phyloP scores from a whole-genome alignment of 163 green algal genomes.

The Prototheca wickerhamii region DNA sequence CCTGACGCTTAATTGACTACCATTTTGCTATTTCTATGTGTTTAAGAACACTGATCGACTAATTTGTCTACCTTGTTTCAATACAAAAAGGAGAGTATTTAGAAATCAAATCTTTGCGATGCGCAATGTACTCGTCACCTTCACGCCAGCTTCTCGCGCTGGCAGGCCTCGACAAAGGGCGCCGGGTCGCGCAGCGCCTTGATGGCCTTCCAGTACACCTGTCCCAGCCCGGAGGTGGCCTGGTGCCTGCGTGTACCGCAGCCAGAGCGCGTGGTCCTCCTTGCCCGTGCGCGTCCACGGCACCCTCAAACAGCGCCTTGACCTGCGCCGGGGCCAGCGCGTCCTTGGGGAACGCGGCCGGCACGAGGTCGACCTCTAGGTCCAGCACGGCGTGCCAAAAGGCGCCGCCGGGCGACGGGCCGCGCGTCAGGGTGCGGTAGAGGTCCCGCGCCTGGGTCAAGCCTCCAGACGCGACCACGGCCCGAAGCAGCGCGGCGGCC shows the following conservation, averaged over 20 bases:
- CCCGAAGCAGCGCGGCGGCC: slow-evolving; percentile 25
- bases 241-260: slow-evolving; percentile 37
- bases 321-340: slow-evolving; percentile 7
- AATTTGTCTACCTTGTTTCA: no score
- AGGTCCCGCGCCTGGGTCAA: slow-evolving; percentile 39
- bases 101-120: no score
- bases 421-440: slow-evolving; percentile 33
- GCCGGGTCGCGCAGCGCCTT: slow-evolving; percentile 46
- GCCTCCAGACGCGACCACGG: slow-evolving; percentile 24
- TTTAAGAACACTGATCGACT: no score
- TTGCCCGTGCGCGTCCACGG: slow-evolving; percentile 38
- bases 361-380: slow-evolving; percentile 30
- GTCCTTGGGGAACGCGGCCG: background rate
- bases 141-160: slow-evolving; percentile 7
- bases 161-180: slow-evolving; percentile 30
- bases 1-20: no score
- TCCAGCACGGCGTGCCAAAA: slow-evolving; percentile 47
- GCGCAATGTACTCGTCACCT: background rate
- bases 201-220: slow-evolving; percentile 57
- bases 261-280: slow-evolving; percentile 49
- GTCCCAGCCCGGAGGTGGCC: slow-evolving; percentile 20
- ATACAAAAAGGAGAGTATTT: no score
- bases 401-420: slow-evolving; percentile 48
- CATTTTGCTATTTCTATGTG: no score
- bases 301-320: slow-evolving; percentile 41